These are phyloP conservation scores for Phaeosphaeria sp. DNA, from an alignment of 2,329 filamentous ascomycete genomes.

Conservation along the genomic window DNA sequence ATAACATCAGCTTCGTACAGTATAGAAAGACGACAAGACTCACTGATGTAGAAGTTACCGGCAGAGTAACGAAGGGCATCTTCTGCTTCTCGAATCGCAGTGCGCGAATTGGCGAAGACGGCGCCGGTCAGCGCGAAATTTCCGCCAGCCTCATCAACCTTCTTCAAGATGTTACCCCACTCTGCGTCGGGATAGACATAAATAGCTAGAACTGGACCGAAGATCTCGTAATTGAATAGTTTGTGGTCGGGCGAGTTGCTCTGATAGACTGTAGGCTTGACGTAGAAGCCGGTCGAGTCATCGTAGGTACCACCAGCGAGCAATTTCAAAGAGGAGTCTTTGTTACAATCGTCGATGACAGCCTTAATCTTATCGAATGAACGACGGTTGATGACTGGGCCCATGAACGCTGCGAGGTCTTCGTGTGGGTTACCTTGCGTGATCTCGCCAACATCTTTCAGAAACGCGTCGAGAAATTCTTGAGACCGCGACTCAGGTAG, in stretches of 20 bases:
- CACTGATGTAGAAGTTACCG: slow-evolving; percentile 80
- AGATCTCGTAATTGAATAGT: slow-evolving; percentile 78
- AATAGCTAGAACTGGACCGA: slow-evolving; percentile 76
- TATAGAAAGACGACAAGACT: slow-evolving; percentile 21
- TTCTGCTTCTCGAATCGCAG: slow-evolving; percentile 55
- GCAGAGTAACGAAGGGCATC: slow-evolving; percentile 70
- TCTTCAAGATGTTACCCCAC: slow-evolving; percentile 60
- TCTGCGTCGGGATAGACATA: slow-evolving; percentile 77
- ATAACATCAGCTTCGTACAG: neutral
- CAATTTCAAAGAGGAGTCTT: slow-evolving; percentile 73
- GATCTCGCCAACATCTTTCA: slow-evolving; percentile 70
- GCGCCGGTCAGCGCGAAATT: slow-evolving; percentile 76
- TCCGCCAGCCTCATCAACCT: slow-evolving; percentile 69
- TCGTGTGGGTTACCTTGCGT: slow-evolving; percentile 70
- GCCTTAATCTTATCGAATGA: slow-evolving; percentile 79
- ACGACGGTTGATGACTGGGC: slow-evolving; percentile 80
- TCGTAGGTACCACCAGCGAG: slow-evolving; percentile 78
- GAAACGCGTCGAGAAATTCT: slow-evolving; percentile 70
- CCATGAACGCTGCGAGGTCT: slow-evolving; percentile 77
- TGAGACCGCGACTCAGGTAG: slow-evolving; percentile 76
- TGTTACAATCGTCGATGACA: slow-evolving; percentile 78
- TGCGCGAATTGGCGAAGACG: slow-evolving; percentile 73
- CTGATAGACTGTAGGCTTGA: slow-evolving; percentile 80
- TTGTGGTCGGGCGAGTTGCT: slow-evolving; percentile 74
- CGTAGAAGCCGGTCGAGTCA: slow-evolving; percentile 77